Evolutionary conservation across 345 rosid species (phyloP).

Genomic region (Citrus unshiu): DNA sequence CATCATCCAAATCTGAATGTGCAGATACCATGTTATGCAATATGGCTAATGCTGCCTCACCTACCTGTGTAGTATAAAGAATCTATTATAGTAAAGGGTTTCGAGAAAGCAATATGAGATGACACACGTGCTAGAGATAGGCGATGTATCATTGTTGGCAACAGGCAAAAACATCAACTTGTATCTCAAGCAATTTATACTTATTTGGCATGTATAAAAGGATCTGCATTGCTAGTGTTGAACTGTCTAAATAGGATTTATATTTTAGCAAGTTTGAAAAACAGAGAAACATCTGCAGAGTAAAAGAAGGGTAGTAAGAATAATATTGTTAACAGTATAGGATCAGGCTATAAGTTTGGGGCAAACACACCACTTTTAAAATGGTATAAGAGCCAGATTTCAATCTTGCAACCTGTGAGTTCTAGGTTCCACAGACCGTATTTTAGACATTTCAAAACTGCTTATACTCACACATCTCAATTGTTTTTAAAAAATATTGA

Average conservation of each 20-base stretch:
- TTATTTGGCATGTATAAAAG: neutral
- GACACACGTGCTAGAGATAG: neutral
- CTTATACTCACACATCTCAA: neutral
- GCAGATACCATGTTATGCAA: slow-evolving; percentile 98
- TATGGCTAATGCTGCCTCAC: slow-evolving; percentile 91
- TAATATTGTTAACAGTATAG: neutral
- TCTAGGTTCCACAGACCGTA: neutral
- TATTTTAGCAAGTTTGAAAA: neutral
- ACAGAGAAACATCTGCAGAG: too few species aligned
- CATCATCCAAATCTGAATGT: slow-evolving; percentile 99
- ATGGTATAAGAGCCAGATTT: neutral
- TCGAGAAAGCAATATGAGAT: neutral
- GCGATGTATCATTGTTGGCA: neutral
- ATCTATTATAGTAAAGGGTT: slow-evolving; percentile 18
- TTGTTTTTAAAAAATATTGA: neutral
- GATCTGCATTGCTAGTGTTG: neutral
- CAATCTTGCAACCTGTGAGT: neutral
- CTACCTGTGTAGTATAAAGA: slow-evolving; percentile 49
- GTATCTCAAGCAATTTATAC: slow-evolving; percentile 5
- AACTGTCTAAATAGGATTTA: neutral
- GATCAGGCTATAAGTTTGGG: neutral
- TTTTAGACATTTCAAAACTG: neutral
- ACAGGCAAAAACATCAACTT: neutral
- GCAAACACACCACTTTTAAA: neutral
- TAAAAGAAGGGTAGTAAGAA: too few species aligned